Percentiles rank a stretch among this genome's conserved stretches.
Conservation (phyloP, 352 stramenopile genomes). For the Plasmopara halstedii region DNA sequence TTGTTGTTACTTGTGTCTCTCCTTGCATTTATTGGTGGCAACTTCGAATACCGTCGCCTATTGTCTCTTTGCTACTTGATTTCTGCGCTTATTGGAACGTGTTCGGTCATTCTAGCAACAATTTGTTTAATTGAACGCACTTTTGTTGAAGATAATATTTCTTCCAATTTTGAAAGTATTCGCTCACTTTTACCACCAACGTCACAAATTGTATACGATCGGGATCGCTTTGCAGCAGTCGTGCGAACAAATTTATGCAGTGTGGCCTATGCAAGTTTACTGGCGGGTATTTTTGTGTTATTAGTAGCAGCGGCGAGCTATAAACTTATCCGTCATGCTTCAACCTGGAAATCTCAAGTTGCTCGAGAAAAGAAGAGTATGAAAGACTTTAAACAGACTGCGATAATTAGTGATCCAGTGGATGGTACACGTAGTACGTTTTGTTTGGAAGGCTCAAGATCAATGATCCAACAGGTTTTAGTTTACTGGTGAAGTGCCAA, state of each 20-base stretch:
- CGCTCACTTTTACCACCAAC: conserved; percentile 61
- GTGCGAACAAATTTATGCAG: conserved; percentile 50
- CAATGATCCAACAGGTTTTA: conserved; percentile 20
- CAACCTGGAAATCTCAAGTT: conserved; percentile 46
- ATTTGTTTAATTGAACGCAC: conserved; percentile 45
- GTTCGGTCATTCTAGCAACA: conserved; percentile 45
- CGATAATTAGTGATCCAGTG: conserved; percentile 8
- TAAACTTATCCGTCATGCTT: conserved; percentile 43
- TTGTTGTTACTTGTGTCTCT: conserved; percentile 49
- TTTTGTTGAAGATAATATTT: conserved; percentile 45
- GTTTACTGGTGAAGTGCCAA: not conserved
- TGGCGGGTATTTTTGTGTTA: conserved; percentile 56
- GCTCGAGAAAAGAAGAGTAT: conserved; percentile 44
- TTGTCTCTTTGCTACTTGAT: conserved; percentile 62
- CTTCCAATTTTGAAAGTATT: conserved; percentile 48
- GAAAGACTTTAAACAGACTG: conserved; percentile 24
- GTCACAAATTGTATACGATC: conserved; percentile 55
- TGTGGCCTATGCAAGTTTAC: conserved; percentile 46
- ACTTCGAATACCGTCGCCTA: conserved; percentile 73
- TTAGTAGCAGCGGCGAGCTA: conserved; percentile 41
- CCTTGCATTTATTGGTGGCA: conserved; percentile 57
- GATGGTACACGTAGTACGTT: not conserved
- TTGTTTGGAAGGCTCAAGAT: conserved; percentile 4
- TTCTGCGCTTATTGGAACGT: conserved; percentile 39
- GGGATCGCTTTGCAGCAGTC: conserved; percentile 46